A percentile compares a stretch with the other conserved stretches of the same genome.
phyloP scores from a whole-genome alignment of 192 early-diverging fungal genomes.

The Umbelopsis ramanniana region DNA sequence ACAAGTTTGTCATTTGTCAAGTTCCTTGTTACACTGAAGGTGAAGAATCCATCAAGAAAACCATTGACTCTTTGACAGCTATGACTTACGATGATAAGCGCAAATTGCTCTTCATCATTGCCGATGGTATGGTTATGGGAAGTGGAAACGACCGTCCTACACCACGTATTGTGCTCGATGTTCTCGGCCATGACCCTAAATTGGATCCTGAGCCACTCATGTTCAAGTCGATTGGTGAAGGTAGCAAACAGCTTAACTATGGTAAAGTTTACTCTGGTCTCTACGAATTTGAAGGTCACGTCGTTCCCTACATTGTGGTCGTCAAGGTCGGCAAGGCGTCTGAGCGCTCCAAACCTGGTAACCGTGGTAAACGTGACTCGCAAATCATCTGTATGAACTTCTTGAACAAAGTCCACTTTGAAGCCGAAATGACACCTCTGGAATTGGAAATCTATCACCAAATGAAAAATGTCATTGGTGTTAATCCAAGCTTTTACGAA shows the following conservation, averaged over 20 bases:
- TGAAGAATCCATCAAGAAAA: slow-evolving; percentile 81
- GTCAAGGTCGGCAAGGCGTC: slow-evolving; percentile 91
- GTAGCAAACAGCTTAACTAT: slow-evolving; percentile 91
- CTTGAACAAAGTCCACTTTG: slow-evolving; percentile 90
- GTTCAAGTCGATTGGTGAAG: slow-evolving; percentile 92
- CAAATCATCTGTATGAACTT: slow-evolving; percentile 95
- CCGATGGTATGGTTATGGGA: slow-evolving; percentile 96
- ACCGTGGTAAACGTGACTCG: slow-evolving; percentile 97
- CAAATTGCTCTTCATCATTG: slow-evolving; percentile 88
- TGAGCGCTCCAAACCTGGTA: slow-evolving; percentile 88
- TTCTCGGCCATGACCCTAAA: slow-evolving; percentile 85
- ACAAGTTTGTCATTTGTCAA: slow-evolving; percentile 96
- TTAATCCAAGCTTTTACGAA: slow-evolving; percentile 80
- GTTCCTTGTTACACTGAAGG: slow-evolving; percentile 98
- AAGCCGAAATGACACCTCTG: slow-evolving; percentile 88
- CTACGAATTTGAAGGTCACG: slow-evolving; percentile 89
- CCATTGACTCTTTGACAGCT: slow-evolving; percentile 81
- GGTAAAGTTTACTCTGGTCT: slow-evolving; percentile 96
- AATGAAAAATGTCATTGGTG: slow-evolving; percentile 96
- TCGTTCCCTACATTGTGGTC: slow-evolving; percentile 93
- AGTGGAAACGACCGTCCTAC: slow-evolving; percentile 96
- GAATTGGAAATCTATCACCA: slow-evolving; percentile 97
- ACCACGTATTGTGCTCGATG: slow-evolving; percentile 90
- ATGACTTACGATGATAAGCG: slow-evolving; percentile 87
- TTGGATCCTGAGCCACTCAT: slow-evolving; percentile 77